Conservation (phyloP, 331 rosid species). For the Cydonia oblonga region DNA sequence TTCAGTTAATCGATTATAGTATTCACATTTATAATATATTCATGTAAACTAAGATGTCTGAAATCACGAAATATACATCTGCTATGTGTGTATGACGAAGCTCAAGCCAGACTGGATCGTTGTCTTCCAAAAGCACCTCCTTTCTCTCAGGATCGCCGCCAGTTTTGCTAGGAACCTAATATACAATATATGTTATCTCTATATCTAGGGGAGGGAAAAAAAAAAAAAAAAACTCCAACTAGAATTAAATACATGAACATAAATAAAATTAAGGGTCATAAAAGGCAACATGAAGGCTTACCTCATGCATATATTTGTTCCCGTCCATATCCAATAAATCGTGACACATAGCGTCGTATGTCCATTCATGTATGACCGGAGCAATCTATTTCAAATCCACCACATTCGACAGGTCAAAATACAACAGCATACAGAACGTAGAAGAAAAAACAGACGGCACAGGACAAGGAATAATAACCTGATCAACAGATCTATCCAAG, state of each 20-base stretch:
- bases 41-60: neutral
- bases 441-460: neutral
- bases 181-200: slow-evolving; percentile 8
- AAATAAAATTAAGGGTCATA: neutral
- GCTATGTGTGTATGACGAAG: slow-evolving; percentile 91
- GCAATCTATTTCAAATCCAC: slow-evolving; percentile 55
- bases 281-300: slow-evolving; percentile 17
- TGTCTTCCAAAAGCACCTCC: slow-evolving; percentile 70
- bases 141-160: slow-evolving; percentile 63
- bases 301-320: slow-evolving; percentile 73
- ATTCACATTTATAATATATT: slow-evolving; percentile 8
- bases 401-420: slow-evolving; percentile 12
- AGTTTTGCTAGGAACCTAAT: slow-evolving; percentile 72
- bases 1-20: slow-evolving; percentile 17
- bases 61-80: slow-evolving; percentile 46
- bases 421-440: neutral
- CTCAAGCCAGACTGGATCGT: slow-evolving; percentile 88
- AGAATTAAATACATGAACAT: neutral
- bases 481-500: slow-evolving; percentile 82
- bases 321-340: slow-evolving; percentile 83
- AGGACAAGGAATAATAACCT: slow-evolving; percentile 35
- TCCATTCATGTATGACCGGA: slow-evolving; percentile 96
- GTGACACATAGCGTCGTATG: slow-evolving; percentile 93
- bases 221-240: neutral
- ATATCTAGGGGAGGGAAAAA: neutral